Evolutionary conservation across 1,139 yeast genomes (phyloP).

Genomic region (Magnusiomyces tetraspermus): DNA sequence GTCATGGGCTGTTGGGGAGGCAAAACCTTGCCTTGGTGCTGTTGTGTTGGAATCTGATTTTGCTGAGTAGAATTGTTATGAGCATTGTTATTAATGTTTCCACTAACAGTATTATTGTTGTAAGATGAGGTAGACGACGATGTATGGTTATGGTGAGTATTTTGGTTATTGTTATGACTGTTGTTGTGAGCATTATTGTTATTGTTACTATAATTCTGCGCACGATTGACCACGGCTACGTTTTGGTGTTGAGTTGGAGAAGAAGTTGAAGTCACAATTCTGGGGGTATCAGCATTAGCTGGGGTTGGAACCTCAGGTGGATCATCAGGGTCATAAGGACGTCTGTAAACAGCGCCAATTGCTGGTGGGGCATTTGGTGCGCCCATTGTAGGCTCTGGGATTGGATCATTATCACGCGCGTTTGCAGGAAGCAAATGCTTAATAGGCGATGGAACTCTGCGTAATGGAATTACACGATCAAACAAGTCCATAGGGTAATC

Average conservation of each 20-base stretch:
- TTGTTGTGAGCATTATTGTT: neutral
- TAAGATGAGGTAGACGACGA: neutral
- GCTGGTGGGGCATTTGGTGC: slow-evolving; percentile 83
- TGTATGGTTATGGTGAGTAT: neutral
- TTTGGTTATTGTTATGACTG: neutral
- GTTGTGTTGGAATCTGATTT: neutral
- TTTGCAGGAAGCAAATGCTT: slow-evolving; percentile 64
- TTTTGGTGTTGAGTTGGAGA: too few species aligned
- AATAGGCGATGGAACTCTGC: slow-evolving; percentile 76
- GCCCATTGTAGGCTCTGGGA: slow-evolving; percentile 77
- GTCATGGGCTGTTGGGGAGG: neutral
- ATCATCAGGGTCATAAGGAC: slow-evolving; percentile 66
- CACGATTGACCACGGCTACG: too few species aligned
- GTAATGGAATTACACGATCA: slow-evolving; percentile 41
- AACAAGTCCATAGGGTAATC: slow-evolving; percentile 62
- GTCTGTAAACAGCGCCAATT: slow-evolving; percentile 77
- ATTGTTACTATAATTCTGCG: neutral
- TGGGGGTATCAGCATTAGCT: slow-evolving; percentile 32
- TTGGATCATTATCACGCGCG: slow-evolving; percentile 61
- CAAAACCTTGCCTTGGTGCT: slow-evolving; percentile 5
- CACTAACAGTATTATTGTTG: neutral
- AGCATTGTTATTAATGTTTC: neutral
- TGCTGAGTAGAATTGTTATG: neutral
- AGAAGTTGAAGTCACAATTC: slow-evolving; percentile 28
- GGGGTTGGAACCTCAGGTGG: slow-evolving; percentile 55